These are phyloP conservation scores for Ascochyta viciae-villosae DNA, from an alignment of 2,329 filamentous ascomycete genomes.

Conservation along the genomic window DNA sequence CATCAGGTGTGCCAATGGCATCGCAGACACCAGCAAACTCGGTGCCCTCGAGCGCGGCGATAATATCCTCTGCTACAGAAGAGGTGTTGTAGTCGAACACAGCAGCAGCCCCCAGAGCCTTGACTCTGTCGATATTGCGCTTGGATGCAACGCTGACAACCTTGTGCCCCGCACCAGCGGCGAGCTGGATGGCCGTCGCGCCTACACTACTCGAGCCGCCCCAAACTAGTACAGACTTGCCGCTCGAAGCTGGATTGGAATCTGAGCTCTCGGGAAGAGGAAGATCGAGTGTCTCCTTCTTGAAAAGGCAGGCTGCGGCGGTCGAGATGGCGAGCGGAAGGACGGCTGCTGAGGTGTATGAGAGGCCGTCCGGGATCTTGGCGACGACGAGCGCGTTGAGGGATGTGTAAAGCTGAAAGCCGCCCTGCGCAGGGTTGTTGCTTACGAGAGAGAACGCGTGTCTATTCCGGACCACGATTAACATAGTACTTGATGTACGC, in stretches of 20 bases:
- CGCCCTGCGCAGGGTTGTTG: slow-evolving; percentile 31
- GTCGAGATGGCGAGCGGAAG: slow-evolving; percentile 56
- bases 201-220: slow-evolving; percentile 57
- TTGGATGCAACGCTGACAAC: slow-evolving; percentile 51
- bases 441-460: slow-evolving; percentile 37
- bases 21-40: slow-evolving; percentile 55
- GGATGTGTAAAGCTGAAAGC: slow-evolving; percentile 47
- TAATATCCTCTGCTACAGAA: slow-evolving; percentile 47
- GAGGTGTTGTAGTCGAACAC: slow-evolving; percentile 45
- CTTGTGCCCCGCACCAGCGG: slow-evolving; percentile 49
- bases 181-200: slow-evolving; percentile 55
- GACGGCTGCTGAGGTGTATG: slow-evolving; percentile 50
- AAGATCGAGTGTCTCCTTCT: slow-evolving; percentile 49
- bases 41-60: slow-evolving; percentile 50
- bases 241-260: slow-evolving; percentile 35
- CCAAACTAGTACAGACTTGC: slow-evolving; percentile 57
- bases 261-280: slow-evolving; percentile 47
- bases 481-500: not conserved
- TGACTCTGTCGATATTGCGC: slow-evolving; percentile 39
- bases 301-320: slow-evolving; percentile 53
- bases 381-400: slow-evolving; percentile 40
- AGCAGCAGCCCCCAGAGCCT: slow-evolving; percentile 37
- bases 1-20: slow-evolving; percentile 36
- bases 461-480: slow-evolving; percentile 16
- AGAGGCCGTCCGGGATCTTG: slow-evolving; percentile 49